Evolutionary conservation across 495 filamentous ascomycete species (phyloP).

Genomic region (Xylaria sp.): DNA sequence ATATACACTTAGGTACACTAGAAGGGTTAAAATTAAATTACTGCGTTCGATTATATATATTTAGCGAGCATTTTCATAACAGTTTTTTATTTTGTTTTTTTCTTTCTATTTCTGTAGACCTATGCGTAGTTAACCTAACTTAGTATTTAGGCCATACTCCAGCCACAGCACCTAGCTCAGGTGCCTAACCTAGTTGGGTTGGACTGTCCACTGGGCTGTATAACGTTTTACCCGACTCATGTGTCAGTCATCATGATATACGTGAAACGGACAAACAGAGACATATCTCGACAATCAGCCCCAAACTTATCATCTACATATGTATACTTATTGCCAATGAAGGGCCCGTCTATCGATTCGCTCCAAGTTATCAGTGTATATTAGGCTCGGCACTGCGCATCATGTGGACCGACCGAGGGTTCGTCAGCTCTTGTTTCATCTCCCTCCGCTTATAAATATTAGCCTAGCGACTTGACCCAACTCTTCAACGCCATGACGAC

Average conservation of each 20-base stretch:
- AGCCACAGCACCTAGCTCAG: neutral
- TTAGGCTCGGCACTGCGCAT: neutral
- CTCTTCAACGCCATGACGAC: conserved; percentile 6
- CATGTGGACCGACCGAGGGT: conserved; percentile 8
- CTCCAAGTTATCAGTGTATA: neutral
- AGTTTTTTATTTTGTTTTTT: too few species aligned
- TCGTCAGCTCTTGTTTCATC: conserved; percentile 22
- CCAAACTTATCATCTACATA: neutral
- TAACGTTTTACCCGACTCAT: neutral
- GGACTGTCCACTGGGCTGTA: too few species aligned
- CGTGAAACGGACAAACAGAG: neutral
- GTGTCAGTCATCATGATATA: neutral
- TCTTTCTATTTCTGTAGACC: too few species aligned
- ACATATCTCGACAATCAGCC: conserved; percentile 5
- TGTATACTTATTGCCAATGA: neutral
- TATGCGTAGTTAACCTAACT: too few species aligned
- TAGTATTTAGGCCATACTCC: too few species aligned
- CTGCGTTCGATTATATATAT: too few species aligned
- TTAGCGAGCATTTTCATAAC: too few species aligned
- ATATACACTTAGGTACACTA: neutral
- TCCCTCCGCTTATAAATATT: neutral
- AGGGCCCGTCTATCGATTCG: neutral
- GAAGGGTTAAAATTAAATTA: neutral
- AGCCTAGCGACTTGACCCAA: neutral
- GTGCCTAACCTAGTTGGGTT: too few species aligned